Evolutionary conservation across 306 rosid species (phyloP), one percentile per base, ranked within the genome.

Genomic region (Carpinus fangiana): DNA sequence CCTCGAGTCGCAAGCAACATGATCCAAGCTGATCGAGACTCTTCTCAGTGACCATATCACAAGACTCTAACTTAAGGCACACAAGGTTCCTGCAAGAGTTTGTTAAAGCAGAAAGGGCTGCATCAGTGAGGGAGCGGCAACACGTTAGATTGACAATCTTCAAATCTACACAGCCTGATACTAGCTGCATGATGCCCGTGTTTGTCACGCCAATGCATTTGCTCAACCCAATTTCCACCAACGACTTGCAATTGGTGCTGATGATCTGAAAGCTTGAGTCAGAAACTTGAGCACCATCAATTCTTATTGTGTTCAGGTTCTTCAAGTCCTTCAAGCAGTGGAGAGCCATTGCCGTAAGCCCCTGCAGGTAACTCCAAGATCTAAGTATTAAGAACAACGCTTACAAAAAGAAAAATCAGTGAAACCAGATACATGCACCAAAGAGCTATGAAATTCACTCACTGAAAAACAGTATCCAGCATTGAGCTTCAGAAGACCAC

Each of bases 201-300:
- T 90, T 76, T 70, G 90, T 88, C 74, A 88, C 87, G 68, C 94
- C 91, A 7, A 76, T 11, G 78, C 94, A 90, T 86, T 90, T 90
- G 85, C 88, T 90, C 84, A 90, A 84, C 84, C 94, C 91, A 82
- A 90, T 82, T 81, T 90, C 90, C 85, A 86, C 81, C 79, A 90
- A 75, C 70, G 84, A 84, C 81, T 86, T 84, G 85, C 89, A 77
- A 76, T 81, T 85, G 72, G 56, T n/a, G 70, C 85, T 86, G 71
- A 90, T 86, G 31, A 75, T 64, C 46, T 81, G 78, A 66, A 88
- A 85, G 71, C 78, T 80, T 61, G 60, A 69, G 78, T 88, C 87
- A 52, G 91, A 84, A 66, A 90, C 85, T 72, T 78, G 82, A 77
- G 87, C 89, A 55, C 89, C 89, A 6, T 81, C 84, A 28, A 90